phyloP scores from a whole-genome alignment of 2,329 filamentous ascomycete genomes.

The Blumeriella jaapii region DNA sequence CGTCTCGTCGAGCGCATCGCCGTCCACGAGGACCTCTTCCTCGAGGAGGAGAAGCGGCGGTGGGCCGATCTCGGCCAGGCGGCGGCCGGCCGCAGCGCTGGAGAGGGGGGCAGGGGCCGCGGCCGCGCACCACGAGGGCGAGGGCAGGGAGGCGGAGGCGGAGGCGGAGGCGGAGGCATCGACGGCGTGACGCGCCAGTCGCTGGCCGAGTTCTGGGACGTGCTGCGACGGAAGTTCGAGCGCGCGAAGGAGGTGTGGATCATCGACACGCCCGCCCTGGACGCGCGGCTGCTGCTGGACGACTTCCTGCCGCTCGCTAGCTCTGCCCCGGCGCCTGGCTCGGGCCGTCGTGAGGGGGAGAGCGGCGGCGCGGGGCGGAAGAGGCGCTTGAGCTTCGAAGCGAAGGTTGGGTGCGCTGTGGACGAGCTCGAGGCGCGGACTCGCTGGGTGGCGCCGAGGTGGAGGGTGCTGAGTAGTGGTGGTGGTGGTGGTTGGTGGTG shows the following conservation, averaged over 20 bases:
- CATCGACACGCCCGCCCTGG: conserved; percentile 2
- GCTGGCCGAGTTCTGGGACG: conserved; percentile 14
- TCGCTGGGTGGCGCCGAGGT: conserved; percentile 9
- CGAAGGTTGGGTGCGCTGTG: conserved; percentile 7
- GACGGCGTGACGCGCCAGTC: conserved; percentile 3
- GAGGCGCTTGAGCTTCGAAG: conserved; percentile 4
- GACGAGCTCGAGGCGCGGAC: conserved; percentile 4
- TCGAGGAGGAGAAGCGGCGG: conserved; percentile 1
- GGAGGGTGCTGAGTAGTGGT: conserved; percentile 5
- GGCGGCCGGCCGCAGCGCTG: not conserved
- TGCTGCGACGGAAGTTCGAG: conserved; percentile 9
- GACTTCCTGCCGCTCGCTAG: not conserved
- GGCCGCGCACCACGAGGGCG: too few species aligned
- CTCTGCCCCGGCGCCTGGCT: not conserved
- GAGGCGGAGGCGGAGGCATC: not conserved
- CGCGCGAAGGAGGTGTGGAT: conserved; percentile 10
- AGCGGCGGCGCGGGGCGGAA: not conserved
- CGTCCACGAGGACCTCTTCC: conserved; percentile 12
- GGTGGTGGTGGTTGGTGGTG: not conserved
- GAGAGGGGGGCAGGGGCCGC: too few species aligned
- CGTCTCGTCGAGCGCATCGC: conserved; percentile 6
- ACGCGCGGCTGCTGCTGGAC: not conserved
- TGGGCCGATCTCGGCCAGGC: not conserved
- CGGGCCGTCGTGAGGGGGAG: not conserved
- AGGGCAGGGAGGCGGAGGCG: conserved; percentile 1